Percentiles rank a stretch among this genome's conserved stretches.
Evolutionary conservation across 108 stramenopile genomes (phyloP).

Genomic region (Bacterosira constricta): DNA sequence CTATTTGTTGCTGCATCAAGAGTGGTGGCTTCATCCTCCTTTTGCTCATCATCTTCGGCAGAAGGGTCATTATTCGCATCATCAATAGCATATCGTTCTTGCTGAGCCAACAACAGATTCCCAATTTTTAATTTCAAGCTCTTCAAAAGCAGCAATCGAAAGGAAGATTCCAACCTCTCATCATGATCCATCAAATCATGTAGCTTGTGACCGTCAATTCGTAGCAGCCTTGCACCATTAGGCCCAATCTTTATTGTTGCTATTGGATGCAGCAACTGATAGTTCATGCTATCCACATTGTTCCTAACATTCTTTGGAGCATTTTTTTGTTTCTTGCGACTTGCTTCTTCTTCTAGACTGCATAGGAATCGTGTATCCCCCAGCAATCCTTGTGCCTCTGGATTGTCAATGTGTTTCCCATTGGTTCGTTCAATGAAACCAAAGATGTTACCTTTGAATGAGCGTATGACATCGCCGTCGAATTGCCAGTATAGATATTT

Average conservation of each 20-base stretch:
- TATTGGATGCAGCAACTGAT: conserved; percentile 6
- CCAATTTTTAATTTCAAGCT: conserved; percentile 25
- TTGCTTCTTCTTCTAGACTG: conserved; percentile 18
- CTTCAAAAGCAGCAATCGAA: conserved; percentile 17
- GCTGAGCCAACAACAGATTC: conserved; percentile 8
- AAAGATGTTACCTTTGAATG: conserved; percentile 15
- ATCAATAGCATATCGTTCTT: too few relatives aligned
- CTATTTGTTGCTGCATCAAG: too few relatives aligned
- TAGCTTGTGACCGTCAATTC: conserved; percentile 20
- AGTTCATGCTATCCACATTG: background rate
- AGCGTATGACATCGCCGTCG: conserved; percentile 13
- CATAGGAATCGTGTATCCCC: conserved; percentile 17
- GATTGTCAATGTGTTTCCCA: conserved; percentile 20
- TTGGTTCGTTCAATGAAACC: background rate
- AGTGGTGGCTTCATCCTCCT: too few relatives aligned
- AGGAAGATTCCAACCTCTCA: conserved; percentile 14
- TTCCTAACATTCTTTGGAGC: background rate
- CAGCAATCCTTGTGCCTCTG: conserved; percentile 10
- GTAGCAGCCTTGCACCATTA: conserved; percentile 15
- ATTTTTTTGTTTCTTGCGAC: too few relatives aligned
- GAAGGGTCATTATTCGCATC: too few relatives aligned
- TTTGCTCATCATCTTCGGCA: too few relatives aligned
- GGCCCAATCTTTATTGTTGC: conserved; percentile 13
- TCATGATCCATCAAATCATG: conserved; percentile 32
- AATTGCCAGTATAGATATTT: conserved; percentile 25